Conservation (phyloP, 2,329 filamentous ascomycete genomes). For the Aspergillus texensis region DNA sequence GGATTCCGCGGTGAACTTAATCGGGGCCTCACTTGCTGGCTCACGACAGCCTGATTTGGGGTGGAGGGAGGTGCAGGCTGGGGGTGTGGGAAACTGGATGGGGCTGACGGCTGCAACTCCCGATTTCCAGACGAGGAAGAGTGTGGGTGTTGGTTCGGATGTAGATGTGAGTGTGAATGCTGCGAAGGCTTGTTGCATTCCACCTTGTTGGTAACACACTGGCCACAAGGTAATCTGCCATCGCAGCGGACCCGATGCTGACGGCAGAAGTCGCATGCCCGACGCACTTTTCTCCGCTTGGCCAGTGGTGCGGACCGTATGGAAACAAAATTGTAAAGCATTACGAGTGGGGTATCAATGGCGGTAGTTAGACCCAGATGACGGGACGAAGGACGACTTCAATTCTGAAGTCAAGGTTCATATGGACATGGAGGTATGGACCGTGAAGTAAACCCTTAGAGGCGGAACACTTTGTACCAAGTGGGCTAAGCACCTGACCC, state of each 20-base stretch:
- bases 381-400: not conserved
- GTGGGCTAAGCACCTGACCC: not conserved
- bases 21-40: not conserved
- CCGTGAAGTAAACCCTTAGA: not conserved
- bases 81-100: not conserved
- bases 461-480: too few relatives aligned
- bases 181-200: constrained; percentile 4
- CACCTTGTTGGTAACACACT: constrained; percentile 21
- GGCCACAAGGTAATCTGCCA: constrained; percentile 20
- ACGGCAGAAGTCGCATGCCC: constrained; percentile 27
- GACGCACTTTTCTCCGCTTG: constrained; percentile 19
- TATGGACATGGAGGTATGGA: not conserved
- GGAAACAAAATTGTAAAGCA: not conserved
- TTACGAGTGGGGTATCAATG: not conserved
- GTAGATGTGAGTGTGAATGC: not conserved
- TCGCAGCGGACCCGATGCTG: constrained; percentile 27
- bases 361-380: not conserved
- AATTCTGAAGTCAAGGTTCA: not conserved
- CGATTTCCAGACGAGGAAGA: not conserved
- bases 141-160: not conserved
- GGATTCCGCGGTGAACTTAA: not conserved
- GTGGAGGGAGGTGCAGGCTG: not conserved
- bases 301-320: not conserved
- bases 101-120: not conserved
- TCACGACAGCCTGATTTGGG: not conserved